These are phyloP conservation scores for Tothia fuscella DNA, from an alignment of 2,329 filamentous ascomycete genomes.

Conservation along the genomic window DNA sequence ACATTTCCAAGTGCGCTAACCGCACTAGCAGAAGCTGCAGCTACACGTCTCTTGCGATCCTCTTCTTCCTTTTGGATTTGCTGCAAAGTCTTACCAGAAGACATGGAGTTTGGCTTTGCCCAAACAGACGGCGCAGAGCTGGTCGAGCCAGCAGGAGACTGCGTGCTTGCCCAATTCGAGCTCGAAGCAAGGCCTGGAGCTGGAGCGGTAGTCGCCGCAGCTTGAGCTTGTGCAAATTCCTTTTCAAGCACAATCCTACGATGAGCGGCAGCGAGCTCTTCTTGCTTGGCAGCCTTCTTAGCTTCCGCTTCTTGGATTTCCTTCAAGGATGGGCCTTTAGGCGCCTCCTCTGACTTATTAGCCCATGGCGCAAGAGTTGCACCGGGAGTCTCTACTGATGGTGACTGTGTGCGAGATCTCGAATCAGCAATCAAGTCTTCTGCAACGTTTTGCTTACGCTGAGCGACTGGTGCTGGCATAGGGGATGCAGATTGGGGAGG, in stretches of 20 bases:
- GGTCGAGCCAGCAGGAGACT: constrained; percentile 45
- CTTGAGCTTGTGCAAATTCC: constrained; percentile 46
- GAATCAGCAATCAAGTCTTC: constrained; percentile 55
- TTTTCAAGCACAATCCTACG: constrained; percentile 71
- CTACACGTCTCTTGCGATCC: constrained; percentile 66
- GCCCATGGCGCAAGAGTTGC: constrained; percentile 90
- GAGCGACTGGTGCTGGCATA: constrained; percentile 77
- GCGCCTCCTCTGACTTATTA: constrained; percentile 59
- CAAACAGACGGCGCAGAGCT: constrained; percentile 7
- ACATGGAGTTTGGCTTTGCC: constrained; percentile 31
- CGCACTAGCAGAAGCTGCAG: constrained; percentile 37
- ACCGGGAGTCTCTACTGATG: constrained; percentile 49
- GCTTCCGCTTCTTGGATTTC: constrained; percentile 96
- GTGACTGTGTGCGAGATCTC: constrained; percentile 68
- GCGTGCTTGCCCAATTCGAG: constrained; percentile 73
- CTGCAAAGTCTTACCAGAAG: constrained; percentile 66
- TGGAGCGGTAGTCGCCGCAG: constrained; percentile 48
- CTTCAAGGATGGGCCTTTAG: constrained; percentile 82
- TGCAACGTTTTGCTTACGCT: constrained; percentile 75
- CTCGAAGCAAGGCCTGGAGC: constrained; percentile 72
- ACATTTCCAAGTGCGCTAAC: constrained; percentile 33
- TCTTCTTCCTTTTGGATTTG: constrained; percentile 98
- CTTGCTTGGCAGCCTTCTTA: constrained; percentile 78
- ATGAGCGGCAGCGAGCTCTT: constrained; percentile 66
- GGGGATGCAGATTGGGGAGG: constrained; percentile 67